Evolutionary conservation across 2,329 filamentous ascomycete species (phyloP).

Genomic region (Scedosporium apiospermum): DNA sequence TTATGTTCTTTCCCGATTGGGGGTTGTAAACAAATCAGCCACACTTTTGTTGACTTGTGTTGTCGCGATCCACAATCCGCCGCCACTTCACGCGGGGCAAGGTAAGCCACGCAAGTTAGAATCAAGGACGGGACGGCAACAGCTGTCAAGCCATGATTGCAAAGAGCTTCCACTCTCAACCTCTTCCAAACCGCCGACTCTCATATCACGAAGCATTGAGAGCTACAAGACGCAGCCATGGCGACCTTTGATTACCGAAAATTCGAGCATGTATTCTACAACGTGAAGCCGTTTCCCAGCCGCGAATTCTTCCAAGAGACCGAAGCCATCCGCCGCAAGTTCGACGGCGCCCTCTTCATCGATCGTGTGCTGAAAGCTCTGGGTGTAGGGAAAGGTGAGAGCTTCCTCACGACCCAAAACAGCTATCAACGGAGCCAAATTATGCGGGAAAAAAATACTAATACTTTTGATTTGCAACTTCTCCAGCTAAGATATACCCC

Average conservation of each 20-base stretch:
- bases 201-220: neutral
- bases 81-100: neutral
- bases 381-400: conserved; percentile 56
- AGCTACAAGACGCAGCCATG: neutral
- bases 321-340: conserved; percentile 53
- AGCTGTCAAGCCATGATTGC: neutral
- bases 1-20: conserved; percentile 19
- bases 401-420: neutral
- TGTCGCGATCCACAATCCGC: neutral
- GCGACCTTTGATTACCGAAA: conserved; percentile 55
- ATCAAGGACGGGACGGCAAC: neutral
- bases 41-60: neutral
- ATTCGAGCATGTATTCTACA: conserved; percentile 59
- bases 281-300: conserved; percentile 48
- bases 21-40: conserved; percentile 29
- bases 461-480: neutral
- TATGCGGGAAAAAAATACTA: too few relatives aligned
- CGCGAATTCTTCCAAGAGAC: conserved; percentile 53
- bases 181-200: neutral
- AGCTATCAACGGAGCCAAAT: too few relatives aligned
- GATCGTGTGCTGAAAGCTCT: conserved; percentile 66
- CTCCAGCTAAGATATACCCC: conserved; percentile 59
- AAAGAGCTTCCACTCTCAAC: neutral
- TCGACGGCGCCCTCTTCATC: conserved; percentile 67
- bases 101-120: neutral